phyloP scores from a whole-genome alignment of 2,329 filamentous ascomycete species.

The Trichothecium sympodiale region DNA sequence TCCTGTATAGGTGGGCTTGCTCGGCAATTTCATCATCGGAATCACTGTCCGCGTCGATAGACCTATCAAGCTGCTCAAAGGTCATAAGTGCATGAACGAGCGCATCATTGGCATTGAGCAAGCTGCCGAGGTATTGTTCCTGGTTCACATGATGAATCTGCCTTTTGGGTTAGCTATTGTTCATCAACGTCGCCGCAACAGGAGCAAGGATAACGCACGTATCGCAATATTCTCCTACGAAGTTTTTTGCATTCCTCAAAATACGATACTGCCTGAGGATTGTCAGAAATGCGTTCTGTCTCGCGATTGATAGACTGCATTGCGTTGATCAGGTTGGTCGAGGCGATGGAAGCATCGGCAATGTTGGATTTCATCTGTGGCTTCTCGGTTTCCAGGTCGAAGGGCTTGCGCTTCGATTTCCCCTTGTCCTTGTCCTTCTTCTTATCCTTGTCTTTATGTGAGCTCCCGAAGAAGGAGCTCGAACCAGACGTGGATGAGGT shows the following conservation, averaged over 20 bases:
- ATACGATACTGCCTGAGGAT: slow-evolving; percentile 58
- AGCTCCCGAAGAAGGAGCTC: slow-evolving; percentile 1
- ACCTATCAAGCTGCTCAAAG: slow-evolving; percentile 85
- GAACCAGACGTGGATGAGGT: slow-evolving; percentile 7
- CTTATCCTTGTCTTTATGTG: slow-evolving; percentile 36
- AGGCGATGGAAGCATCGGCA: slow-evolving; percentile 77
- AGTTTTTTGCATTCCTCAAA: slow-evolving; percentile 84
- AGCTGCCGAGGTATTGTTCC: slow-evolving; percentile 81
- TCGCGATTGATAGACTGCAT: slow-evolving; percentile 89
- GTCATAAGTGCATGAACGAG: slow-evolving; percentile 89
- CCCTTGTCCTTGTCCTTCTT: slow-evolving; percentile 36
- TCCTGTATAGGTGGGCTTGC: slow-evolving; percentile 53
- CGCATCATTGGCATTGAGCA: slow-evolving; percentile 91
- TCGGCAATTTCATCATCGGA: slow-evolving; percentile 58
- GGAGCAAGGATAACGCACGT: slow-evolving; percentile 36
- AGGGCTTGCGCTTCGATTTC: slow-evolving; percentile 47
- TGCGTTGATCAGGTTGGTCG: slow-evolving; percentile 82
- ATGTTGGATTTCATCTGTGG: slow-evolving; percentile 80
- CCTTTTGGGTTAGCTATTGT: not conserved
- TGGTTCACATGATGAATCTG: slow-evolving; percentile 82
- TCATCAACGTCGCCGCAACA: not conserved
- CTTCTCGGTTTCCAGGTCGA: slow-evolving; percentile 81
- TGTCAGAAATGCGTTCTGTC: slow-evolving; percentile 75
- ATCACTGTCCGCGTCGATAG: slow-evolving; percentile 65
- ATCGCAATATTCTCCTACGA: slow-evolving; percentile 73